Evolutionary conservation across 208 protist species (phyloP).

Genomic region (Kentomonas sorsogonicus): DNA sequence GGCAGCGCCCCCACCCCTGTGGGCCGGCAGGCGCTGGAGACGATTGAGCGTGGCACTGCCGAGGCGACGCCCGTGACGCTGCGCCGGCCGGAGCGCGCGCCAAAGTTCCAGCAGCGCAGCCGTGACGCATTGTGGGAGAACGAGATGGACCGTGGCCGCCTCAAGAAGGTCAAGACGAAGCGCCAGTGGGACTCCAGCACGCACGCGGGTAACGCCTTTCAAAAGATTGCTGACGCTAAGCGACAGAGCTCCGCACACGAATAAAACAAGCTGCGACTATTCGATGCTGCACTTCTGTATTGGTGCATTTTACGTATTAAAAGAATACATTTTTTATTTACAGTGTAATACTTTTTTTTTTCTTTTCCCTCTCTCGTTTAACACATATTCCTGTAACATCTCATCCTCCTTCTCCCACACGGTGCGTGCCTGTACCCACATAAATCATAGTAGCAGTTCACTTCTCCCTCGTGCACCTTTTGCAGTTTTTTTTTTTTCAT

Average conservation of each 20-base stretch:
- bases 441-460: not conserved
- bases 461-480: slow-evolving; percentile 5
- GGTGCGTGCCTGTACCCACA: not conserved
- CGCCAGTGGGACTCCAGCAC: no score
- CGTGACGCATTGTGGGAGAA: slow-evolving; percentile 77
- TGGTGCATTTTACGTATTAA: slow-evolving; percentile 1
- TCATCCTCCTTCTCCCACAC: not conserved
- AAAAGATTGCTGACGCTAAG: no score
- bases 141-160: slow-evolving; percentile 79
- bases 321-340: slow-evolving; percentile 5
- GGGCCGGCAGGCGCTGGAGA: slow-evolving; percentile 35
- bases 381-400: not conserved
- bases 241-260: no score
- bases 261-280: not conserved
- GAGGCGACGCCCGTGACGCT: slow-evolving; percentile 38
- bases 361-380: not conserved
- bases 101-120: slow-evolving; percentile 73
- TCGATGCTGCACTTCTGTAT: not conserved
- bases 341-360: not conserved
- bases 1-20: slow-evolving; percentile 6
- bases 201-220: no score
- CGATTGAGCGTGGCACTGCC: slow-evolving; percentile 28
- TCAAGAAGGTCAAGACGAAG: slow-evolving; percentile 68
- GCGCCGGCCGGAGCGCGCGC: slow-evolving; percentile 31
- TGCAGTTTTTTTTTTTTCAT: not conserved